These are phyloP conservation scores for Hanseniaspora sp. DNA, from an alignment of 1,139 yeast genomes.

Conservation along the genomic window DNA sequence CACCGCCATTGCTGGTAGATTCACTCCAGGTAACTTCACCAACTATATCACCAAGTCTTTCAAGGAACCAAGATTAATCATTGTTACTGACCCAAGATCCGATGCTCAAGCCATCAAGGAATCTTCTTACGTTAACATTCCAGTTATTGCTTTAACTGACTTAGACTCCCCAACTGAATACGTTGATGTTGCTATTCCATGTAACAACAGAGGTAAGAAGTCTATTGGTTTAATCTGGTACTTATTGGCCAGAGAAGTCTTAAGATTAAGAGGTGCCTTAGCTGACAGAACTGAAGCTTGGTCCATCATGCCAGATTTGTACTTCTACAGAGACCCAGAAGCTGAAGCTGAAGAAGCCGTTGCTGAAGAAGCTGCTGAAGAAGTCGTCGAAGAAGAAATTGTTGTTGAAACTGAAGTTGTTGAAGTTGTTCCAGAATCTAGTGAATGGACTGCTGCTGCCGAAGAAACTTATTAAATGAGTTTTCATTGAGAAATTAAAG, in stretches of 20 bases:
- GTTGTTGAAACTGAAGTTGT: slow-evolving; percentile 56
- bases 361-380: slow-evolving; percentile 51
- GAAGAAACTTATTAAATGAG: slow-evolving; percentile 54
- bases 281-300: slow-evolving; percentile 96
- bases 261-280: slow-evolving; percentile 96
- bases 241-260: slow-evolving; percentile 98
- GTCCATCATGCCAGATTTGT: slow-evolving; percentile 99
- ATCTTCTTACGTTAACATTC: slow-evolving; percentile 99
- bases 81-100: slow-evolving; percentile 99
- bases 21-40: slow-evolving; percentile 99
- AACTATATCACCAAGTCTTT: slow-evolving; percentile 99
- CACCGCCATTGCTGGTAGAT: slow-evolving; percentile 99
- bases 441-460: slow-evolving; percentile 53
- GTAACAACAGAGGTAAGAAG: slow-evolving; percentile 99
- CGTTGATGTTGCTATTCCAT: slow-evolving; percentile 99
- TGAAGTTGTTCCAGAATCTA: slow-evolving; percentile 37
- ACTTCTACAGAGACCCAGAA: slow-evolving; percentile 99
- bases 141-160: slow-evolving; percentile 98
- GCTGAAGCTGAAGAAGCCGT: slow-evolving; percentile 83
- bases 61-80: slow-evolving; percentile 99
- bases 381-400: slow-evolving; percentile 51
- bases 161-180: slow-evolving; percentile 98
- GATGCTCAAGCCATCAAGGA: slow-evolving; percentile 99
- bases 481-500: slow-evolving; percentile 26
- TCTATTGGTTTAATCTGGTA: slow-evolving; percentile 99